Conservation (phyloP, 2,329 filamentous ascomycete species). For the Anthostomella pinea region DNA sequence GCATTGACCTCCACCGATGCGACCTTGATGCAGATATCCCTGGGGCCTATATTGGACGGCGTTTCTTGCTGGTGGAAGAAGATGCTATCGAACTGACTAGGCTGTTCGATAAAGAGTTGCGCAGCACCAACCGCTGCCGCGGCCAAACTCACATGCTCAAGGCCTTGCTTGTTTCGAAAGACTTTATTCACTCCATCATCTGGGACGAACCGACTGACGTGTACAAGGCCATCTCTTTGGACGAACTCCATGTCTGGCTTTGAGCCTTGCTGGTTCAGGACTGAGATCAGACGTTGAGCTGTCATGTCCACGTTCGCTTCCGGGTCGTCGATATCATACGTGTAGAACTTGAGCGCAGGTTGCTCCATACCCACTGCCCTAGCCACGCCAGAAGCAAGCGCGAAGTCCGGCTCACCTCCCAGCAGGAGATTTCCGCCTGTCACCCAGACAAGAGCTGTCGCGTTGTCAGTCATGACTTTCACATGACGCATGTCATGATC, state of each 20-base stretch:
- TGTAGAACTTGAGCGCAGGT: slow-evolving; percentile 15
- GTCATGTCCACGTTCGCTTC: neutral
- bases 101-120: slow-evolving; percentile 5
- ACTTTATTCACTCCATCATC: slow-evolving; percentile 9
- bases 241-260: slow-evolving; percentile 10
- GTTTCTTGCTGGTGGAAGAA: slow-evolving; percentile 7
- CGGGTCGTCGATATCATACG: slow-evolving; percentile 12
- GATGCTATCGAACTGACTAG: slow-evolving; percentile 11
- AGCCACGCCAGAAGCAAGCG: slow-evolving; percentile 7
- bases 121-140: slow-evolving; percentile 1
- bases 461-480: slow-evolving; percentile 13
- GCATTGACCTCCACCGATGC: slow-evolving; percentile 9
- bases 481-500: slow-evolving; percentile 11
- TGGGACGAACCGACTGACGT: slow-evolving; percentile 13
- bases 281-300: slow-evolving; percentile 1
- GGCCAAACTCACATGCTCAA: neutral
- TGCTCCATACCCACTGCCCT: slow-evolving; percentile 18
- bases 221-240: slow-evolving; percentile 5
- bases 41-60: neutral
- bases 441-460: slow-evolving; percentile 12
- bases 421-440: slow-evolving; percentile 6
- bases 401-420: slow-evolving; percentile 8
- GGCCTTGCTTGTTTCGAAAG: slow-evolving; percentile 8
- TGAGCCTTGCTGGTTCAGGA: slow-evolving; percentile 3
- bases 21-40: slow-evolving; percentile 9